Conservation (phyloP, 768 basidiomycete genomes). For the Pisolithus sp. region DNA sequence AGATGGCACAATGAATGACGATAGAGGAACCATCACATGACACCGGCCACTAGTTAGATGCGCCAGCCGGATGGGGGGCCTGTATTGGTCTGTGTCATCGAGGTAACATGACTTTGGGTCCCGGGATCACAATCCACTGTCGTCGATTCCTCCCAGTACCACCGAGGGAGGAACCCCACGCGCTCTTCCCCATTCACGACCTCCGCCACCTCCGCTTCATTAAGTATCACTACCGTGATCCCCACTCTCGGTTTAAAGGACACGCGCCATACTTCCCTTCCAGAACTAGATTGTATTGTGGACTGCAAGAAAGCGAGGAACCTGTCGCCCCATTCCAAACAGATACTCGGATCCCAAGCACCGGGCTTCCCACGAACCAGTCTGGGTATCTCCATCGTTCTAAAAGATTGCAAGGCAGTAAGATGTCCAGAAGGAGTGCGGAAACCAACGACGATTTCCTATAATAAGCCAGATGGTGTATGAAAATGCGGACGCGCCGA, state of each 20-base stretch:
- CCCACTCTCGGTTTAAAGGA: slow-evolving; percentile 56
- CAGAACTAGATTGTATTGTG: slow-evolving; percentile 20
- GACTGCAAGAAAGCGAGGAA: slow-evolving; percentile 53
- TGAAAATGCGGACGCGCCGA: slow-evolving; percentile 1
- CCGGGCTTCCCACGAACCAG: slow-evolving; percentile 66
- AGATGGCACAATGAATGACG: slow-evolving; percentile 6
- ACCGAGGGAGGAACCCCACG: slow-evolving; percentile 71
- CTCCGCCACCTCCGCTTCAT: slow-evolving; percentile 44
- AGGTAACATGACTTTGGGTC: slow-evolving; percentile 3
- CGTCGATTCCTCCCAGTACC: slow-evolving; percentile 47
- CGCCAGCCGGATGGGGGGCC: slow-evolving; percentile 9
- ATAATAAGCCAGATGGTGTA: slow-evolving; percentile 3
- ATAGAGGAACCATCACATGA: slow-evolving; percentile 16
- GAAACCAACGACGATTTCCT: slow-evolving; percentile 87
- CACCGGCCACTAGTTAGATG: slow-evolving; percentile 12
- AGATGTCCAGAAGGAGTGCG: slow-evolving; percentile 71
- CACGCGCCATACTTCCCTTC: slow-evolving; percentile 60
- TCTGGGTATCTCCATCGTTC: slow-evolving; percentile 75
- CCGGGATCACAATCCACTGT: slow-evolving; percentile 1
- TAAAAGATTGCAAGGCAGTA: slow-evolving; percentile 61
- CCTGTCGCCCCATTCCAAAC: slow-evolving; percentile 65
- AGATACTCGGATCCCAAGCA: slow-evolving; percentile 72
- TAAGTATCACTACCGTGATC: slow-evolving; percentile 44
- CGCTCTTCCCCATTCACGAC: slow-evolving; percentile 64
- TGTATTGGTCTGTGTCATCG: not conserved